A percentile compares a stretch with the other conserved stretches of the same genome.
Conservation (phyloP, 2,329 filamentous ascomycete genomes). For the Lachnellula subtilissima region DNA sequence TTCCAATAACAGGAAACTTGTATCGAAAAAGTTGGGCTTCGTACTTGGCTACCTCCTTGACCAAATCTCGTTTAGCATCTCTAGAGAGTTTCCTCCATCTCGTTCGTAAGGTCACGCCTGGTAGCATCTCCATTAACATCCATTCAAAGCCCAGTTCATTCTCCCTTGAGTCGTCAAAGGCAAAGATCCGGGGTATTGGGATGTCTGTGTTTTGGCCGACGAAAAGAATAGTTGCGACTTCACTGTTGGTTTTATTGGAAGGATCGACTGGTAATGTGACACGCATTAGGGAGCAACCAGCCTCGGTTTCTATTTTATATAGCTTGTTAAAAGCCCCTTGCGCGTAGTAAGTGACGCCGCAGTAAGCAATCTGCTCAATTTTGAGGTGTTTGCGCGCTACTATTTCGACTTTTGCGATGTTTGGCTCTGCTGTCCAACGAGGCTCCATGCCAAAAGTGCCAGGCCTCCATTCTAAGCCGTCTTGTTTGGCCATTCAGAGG, state of each 20-base stretch:
- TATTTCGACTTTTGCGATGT: constrained; percentile 23
- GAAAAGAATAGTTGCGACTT: constrained; percentile 36
- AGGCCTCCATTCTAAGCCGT: neutral
- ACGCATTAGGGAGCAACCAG: constrained; percentile 29
- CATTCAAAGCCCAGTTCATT: constrained; percentile 39
- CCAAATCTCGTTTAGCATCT: constrained; percentile 31
- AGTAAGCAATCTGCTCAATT: constrained; percentile 14
- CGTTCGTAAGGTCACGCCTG: constrained; percentile 15
- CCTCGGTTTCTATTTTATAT: constrained; percentile 24
- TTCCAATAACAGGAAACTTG: constrained; percentile 1
- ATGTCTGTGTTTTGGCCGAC: constrained; percentile 30
- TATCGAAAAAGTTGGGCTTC: constrained; percentile 27
- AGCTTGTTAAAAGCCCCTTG: constrained; percentile 32
- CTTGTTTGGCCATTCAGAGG: neutral
- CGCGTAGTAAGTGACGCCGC: constrained; percentile 24
- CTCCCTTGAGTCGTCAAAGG: constrained; percentile 28
- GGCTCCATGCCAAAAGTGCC: constrained; percentile 11
- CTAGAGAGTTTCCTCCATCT: constrained; percentile 33
- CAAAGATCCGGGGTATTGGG: constrained; percentile 33
- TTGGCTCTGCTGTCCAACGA: constrained; percentile 27
- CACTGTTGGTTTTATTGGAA: constrained; percentile 35
- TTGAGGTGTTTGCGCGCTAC: constrained; percentile 25
- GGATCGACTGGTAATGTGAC: constrained; percentile 35
- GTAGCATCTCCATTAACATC: constrained; percentile 35
- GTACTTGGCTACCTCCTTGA: constrained; percentile 28